phyloP scores from a whole-genome alignment of 495 filamentous ascomycete genomes.

The Penicillium cataractarum region DNA sequence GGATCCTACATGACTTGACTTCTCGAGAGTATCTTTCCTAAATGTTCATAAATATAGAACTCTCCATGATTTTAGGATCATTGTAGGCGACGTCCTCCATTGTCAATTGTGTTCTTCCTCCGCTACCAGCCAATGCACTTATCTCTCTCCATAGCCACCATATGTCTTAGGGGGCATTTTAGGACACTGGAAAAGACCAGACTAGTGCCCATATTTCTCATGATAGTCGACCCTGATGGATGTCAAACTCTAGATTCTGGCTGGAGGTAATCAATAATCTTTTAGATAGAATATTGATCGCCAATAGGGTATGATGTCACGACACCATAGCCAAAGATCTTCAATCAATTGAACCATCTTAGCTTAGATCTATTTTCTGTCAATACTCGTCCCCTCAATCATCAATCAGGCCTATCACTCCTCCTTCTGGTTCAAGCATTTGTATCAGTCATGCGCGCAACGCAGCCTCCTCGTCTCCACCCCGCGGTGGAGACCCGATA shows the following conservation, averaged over 20 bases:
- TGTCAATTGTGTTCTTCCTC: background rate
- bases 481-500: constrained; percentile 27
- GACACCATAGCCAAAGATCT: background rate
- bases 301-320: background rate
- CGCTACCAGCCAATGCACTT: background rate
- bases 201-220: too few relatives aligned
- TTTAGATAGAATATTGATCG: background rate
- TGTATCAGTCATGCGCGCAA: background rate
- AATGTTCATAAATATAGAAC: too few relatives aligned
- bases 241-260: background rate
- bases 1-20: too few relatives aligned
- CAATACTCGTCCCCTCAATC: background rate
- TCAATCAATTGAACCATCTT: background rate
- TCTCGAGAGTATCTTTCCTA: too few relatives aligned
- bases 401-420: background rate
- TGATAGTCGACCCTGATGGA: too few relatives aligned
- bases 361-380: background rate
- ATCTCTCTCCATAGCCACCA: background rate
- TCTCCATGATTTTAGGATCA: too few relatives aligned
- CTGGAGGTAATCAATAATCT: background rate
- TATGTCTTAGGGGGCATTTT: background rate
- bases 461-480: constrained; percentile 1
- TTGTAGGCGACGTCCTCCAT: too few relatives aligned
- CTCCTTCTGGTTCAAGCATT: background rate
- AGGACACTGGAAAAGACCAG: background rate